These are phyloP conservation scores for Microcos paniculata DNA, from an alignment of 345 rosid species.

Conservation along the genomic window DNA sequence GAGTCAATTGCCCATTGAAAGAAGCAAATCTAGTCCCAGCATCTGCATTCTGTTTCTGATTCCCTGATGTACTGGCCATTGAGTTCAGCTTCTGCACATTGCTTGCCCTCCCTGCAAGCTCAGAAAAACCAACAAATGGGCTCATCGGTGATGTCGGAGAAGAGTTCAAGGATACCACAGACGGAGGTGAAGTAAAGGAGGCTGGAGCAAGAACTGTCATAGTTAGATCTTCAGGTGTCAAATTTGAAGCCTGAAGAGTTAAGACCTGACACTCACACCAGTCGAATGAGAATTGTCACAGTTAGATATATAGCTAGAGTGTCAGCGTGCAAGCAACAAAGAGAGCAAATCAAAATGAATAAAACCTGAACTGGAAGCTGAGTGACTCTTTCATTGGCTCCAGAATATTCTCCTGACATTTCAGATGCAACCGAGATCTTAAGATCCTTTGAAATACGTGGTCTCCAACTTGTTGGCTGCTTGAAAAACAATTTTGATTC, in stretches of 20 bases:
- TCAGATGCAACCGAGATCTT: slow-evolving; percentile 92
- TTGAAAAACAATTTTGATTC: slow-evolving; percentile 91
- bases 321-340: not conserved
- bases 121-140: slow-evolving; percentile 62
- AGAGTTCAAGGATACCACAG: slow-evolving; percentile 79
- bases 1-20: slow-evolving; percentile 40
- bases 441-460: slow-evolving; percentile 75
- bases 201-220: slow-evolving; percentile 93
- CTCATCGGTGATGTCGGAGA: slow-evolving; percentile 65
- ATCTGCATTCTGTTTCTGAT: slow-evolving; percentile 35
- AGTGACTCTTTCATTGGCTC: slow-evolving; percentile 55
- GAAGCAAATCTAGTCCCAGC: slow-evolving; percentile 36
- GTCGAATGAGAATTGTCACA: slow-evolving; percentile 19
- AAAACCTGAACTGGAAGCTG: slow-evolving; percentile 93
- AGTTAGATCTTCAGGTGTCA: slow-evolving; percentile 86
- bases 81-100: slow-evolving; percentile 36
- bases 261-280: slow-evolving; percentile 62
- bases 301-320: not conserved
- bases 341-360: slow-evolving; percentile 11
- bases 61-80: slow-evolving; percentile 25
- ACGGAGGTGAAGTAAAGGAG: slow-evolving; percentile 83
- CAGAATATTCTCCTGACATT: slow-evolving; percentile 62
- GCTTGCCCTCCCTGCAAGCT: slow-evolving; percentile 51
- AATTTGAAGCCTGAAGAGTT: slow-evolving; percentile 91
- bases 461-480: slow-evolving; percentile 85